Base-by-base conservation (phyloP, 495 filamentous ascomycete species). In the Aspergillus homomorphus region DNA sequence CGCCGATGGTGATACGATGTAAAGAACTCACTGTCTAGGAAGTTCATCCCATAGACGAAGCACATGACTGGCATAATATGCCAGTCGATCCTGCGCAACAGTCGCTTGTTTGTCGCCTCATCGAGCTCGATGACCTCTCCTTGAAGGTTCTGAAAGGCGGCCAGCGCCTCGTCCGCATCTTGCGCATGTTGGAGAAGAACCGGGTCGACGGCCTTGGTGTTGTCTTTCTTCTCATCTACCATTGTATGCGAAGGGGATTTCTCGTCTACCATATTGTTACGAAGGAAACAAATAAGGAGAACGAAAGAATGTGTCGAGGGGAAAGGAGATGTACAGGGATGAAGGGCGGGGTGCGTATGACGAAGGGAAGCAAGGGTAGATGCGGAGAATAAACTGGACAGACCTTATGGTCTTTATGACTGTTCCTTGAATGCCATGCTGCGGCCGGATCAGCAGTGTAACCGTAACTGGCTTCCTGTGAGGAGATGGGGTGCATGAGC, bases 1-100 rank as follows among this genome's bases (percentile, higher is more conserved):
- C 6, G 24, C 24, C 15, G 2, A 4, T 16, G 23, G 18, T n/a
- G 14, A 18, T 16, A 14, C 28, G 4, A 48, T 8, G n/a, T 42
- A 16, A 38, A 41, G 46, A 26, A 63, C 59, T 57, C 69, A 80
- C 77, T 88, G 64, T 88, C 85, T 15, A 87, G 66, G 64, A 79
- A 88, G 59, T 87, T 84, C 71, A 88, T 79, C 6, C 82, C 83
- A 57, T 88, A 87, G 8, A 86, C 74, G 43, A 81, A 64, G 54
- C 84, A 88, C 65, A 88, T 70, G 46, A 82, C 76, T 0, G 85
- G 85, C 82, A 88, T 84, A 57, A 88, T 65, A 60, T 85, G 77
- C 66, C 73, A 73, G 60, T 88, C 85, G 52, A 88, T 88, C 23
- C 75, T 83, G 20, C 69, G 66, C 23, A 88, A 58, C 15, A 87